Base-by-base conservation (phyloP, 2,329 filamentous ascomycete genomes). In the Neonectria magnoliae region DNA sequence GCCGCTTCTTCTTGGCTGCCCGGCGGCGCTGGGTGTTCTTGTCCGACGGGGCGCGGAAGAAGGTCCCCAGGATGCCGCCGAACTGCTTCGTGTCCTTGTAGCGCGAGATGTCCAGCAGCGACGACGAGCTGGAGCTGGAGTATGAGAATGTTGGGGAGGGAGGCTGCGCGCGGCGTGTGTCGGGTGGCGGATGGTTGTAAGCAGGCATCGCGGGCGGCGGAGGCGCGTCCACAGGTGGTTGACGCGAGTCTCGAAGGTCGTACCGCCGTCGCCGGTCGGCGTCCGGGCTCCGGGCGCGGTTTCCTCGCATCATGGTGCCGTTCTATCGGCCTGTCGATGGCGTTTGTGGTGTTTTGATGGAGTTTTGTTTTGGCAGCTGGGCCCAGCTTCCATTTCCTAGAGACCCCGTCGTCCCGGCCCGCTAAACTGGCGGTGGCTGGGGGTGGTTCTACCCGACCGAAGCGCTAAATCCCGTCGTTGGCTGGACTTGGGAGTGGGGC, bases 31-130 rank as follows among this genome's bases (percentile, higher is more conserved):
- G 78, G n/a, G 78, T 77, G 27, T 79, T 81, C 36, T 84, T 85
- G 69, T 89, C 87, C 9, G 86, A 88, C 14, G 87, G 85, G 6
- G 87, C 82, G 5, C 82, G 86, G 76, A 91, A 91, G 73, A 93
- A 92, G 16, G 87, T 84, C 60, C 80, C 80, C 47, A 93, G 80
- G 58, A 88, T 83, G 42, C 89, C 87, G 65, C 85, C 83, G 44
- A 81, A 79, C 59, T 83, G 80, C 7, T 81, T 81, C 44, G 78
- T 80, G 63, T 80, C 76, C 18, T 81, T 82, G 57, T 83, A 82
- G 51, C 82, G 80, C 42, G 90, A 91, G 57, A 93, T 89, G 72
- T 93, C 90, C 58, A 92, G 78, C 60, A 89, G 83, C 2, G 89
- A 91, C 16, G 84, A 85, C 16, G 85, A 86, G 45, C 85, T 85